Conservation (phyloP, 805 yeast genomes). For the Candida dajiaensis region DNA sequence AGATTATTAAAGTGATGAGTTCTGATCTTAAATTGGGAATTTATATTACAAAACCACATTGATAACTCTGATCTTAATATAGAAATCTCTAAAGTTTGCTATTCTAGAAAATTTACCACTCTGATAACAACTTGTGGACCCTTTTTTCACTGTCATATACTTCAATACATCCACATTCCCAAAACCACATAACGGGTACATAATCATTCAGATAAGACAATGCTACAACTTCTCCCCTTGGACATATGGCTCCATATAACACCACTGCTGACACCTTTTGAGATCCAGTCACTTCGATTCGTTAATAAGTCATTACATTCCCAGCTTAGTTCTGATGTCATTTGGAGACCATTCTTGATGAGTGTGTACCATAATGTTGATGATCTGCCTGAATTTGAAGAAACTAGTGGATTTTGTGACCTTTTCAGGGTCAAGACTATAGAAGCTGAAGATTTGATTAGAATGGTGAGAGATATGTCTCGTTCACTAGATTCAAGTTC, state of each 20-base stretch:
- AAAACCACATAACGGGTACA: no score
- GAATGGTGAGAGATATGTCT: background rate
- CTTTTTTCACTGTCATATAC: no score
- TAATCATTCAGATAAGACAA: no score
- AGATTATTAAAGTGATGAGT: no score
- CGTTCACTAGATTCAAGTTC: background rate
- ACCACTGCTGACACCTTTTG: slow-evolving; percentile 2
- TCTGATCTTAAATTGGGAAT: no score
- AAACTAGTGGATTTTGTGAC: background rate
- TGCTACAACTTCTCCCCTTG: slow-evolving; percentile 8
- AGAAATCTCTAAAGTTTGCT: no score
- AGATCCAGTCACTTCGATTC: slow-evolving; percentile 10
- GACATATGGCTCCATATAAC: slow-evolving; percentile 15
- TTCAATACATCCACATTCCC: no score
- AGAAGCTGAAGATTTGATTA: slow-evolving; percentile 1
- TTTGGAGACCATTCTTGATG: slow-evolving; percentile 16
- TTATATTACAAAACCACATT: no score
- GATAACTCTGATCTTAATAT: no score
- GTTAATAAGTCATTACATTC: slow-evolving; percentile 2
- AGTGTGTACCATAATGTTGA: slow-evolving; percentile 7
- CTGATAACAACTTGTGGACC: no score
- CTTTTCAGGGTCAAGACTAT: slow-evolving; percentile 6
- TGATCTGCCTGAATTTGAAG: slow-evolving; percentile 4
- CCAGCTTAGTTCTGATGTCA: slow-evolving; percentile 7
- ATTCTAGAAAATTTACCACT: no score